Evolutionary conservation across 345 rosid species (phyloP), one percentile per base, ranked within the genome.

Genomic region (Eucalyptus cladocalyx): DNA sequence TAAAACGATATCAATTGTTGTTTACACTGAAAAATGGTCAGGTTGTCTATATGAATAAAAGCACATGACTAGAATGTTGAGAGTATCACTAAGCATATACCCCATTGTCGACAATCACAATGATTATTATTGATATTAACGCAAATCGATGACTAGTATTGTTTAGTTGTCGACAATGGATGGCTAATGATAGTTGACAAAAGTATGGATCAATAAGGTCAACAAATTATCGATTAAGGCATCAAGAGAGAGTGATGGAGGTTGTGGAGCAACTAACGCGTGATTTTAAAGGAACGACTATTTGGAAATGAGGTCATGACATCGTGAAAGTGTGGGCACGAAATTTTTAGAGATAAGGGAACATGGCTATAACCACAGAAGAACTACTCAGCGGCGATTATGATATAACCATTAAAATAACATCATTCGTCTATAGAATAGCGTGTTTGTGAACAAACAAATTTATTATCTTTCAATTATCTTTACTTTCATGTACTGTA

Each of bases 11-110:
- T 53, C 8, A 21, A 53, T 21, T 53, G 58, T 19, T 8, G 11
- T 53, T 21, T 53, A 0, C 26, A 8, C 0, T 0, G 26, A 8
- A 53, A 0, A 53, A 53, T 53, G 26, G 26, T 53, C 1, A 8
- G 0, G 26, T 53, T 53, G 11, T 53, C 26, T 53, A 53, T 21
- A 21, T 53, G 5, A 53, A 53, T 53, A 53, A 53, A 53, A 53
- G 11, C 11, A 53, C 11, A 8, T 2, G 11, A 53, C 58, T 53
- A 53, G 11, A 53, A 21, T 53, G 58, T 53, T 53, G 58, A 53
- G 58, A 19, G 58, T 21, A 53, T 53, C 58, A 8, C 1, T 53
- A 21, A 53, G 58, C 58, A 53, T 4, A 21, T 53, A 53, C 26
- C 26, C 58, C 26, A 53, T 21, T 8, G 26, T 53, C 26, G 11